Base-by-base conservation (phyloP, 345 rosid genomes). In the Anacardium occidentale region DNA sequence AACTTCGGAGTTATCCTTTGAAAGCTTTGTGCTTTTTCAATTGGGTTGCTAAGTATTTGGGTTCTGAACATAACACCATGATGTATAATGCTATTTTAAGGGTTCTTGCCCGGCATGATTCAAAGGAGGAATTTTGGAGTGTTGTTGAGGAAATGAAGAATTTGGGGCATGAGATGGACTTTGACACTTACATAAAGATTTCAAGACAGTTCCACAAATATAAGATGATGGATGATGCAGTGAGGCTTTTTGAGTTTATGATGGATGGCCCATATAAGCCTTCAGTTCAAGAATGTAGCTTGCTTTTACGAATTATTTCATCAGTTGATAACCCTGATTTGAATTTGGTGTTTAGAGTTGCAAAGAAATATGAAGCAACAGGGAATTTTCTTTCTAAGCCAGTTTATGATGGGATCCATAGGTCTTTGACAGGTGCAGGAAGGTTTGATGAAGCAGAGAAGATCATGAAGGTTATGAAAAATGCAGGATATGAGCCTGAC, bases 181-280 rank as follows among this genome's bases (percentile, higher is more conserved):
- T 84, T 0, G 96, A 90, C 71, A 83, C 90, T 2, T 94, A 94
- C 22, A 81, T 86, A 42, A 91, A 91, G 82, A 81, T 94, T 75
- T 80, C 89, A 0, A 89, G 98, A 73, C 86, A 89, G 63, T 90
- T 94, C 79, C 93, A 91, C 78, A 94, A 91, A 73, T 74, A 0
- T 55, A 89, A 78, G 78, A 82, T 90, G 92, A 78, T 82, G 83
- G 77, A 77, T 21, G 94, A 86, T 47, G 91, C 93, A 0, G 98
- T 94, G 37, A 87, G 83, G 88, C 86, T 94, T 64, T 91, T 85
- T 65, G 97, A 91, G 78, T 76, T 83, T 74, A 90, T 91, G 98
- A 94, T 90, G 94, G 96, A 91, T 79, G 81, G 97, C 52, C 96
- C 86, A 0, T 91, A 79, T 79, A 87, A 85, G 84, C 98, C 96